Evolutionary conservation across 768 basidiomycete genomes (phyloP).

Genomic region (Pleurotus platypus): DNA sequence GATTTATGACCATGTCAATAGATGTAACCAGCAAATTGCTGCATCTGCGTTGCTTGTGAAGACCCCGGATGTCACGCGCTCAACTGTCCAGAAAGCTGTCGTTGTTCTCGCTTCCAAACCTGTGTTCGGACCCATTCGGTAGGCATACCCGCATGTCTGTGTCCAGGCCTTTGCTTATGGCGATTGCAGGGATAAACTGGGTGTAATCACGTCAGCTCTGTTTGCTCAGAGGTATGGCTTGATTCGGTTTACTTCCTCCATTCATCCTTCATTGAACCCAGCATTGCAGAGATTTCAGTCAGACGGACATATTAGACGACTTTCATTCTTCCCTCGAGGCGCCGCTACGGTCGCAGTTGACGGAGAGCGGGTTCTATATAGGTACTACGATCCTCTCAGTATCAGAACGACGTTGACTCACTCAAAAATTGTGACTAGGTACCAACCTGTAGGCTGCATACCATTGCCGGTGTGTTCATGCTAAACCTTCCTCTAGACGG

Average conservation of each 20-base stretch:
- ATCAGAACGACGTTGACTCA: not conserved
- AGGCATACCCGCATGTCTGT: not conserved
- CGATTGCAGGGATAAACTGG: conserved; percentile 73
- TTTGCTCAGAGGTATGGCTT: conserved; percentile 70
- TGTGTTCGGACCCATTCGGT: conserved; percentile 93
- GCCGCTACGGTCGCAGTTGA: conserved; percentile 76
- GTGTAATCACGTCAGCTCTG: conserved; percentile 88
- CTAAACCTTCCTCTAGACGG: conserved; percentile 44
- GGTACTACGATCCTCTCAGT: conserved; percentile 45
- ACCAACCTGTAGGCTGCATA: conserved; percentile 58
- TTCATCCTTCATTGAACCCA: not conserved
- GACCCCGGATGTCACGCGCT: conserved; percentile 85
- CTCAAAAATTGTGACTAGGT: conserved; percentile 32
- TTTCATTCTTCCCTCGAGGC: conserved; percentile 76
- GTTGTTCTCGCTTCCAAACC: conserved; percentile 90
- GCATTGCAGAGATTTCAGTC: conserved; percentile 71
- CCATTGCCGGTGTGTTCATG: too few species aligned
- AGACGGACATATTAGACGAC: conserved; percentile 85
- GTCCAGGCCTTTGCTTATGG: not conserved
- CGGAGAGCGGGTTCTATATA: conserved; percentile 93
- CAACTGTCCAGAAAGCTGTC: conserved; percentile 96
- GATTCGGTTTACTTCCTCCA: too few species aligned
- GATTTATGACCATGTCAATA: conserved; percentile 21
- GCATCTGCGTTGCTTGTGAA: conserved; percentile 74
- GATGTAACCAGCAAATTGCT: conserved; percentile 94